Conservation (phyloP, 192 early-diverging fungal genomes). For the Backusella luteola region DNA sequence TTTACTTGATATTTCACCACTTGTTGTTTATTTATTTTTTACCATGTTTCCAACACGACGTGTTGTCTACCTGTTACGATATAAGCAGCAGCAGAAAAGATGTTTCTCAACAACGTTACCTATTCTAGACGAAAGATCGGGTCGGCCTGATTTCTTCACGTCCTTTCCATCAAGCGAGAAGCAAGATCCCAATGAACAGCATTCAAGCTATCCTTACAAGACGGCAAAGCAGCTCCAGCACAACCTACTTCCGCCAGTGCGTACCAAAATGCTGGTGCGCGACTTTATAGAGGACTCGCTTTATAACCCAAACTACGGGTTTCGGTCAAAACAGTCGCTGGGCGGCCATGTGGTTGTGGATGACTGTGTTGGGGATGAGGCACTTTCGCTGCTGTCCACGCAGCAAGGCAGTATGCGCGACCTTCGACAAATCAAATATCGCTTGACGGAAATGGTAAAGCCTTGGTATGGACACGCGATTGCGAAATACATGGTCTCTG, state of each 20-base stretch:
- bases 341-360: background rate
- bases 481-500: conserved; percentile 82
- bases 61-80: background rate
- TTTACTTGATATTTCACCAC: background rate
- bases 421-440: conserved; percentile 86
- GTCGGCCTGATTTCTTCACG: conserved; percentile 4
- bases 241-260: conserved; percentile 44
- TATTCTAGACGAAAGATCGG: background rate
- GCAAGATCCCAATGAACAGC: background rate
- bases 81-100: background rate
- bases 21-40: background rate
- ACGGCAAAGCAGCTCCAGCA: conserved; percentile 44
- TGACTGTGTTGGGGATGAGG: background rate
- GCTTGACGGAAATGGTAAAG: conserved; percentile 91
- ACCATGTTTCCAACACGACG: background rate
- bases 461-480: conserved; percentile 91
- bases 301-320: conserved; percentile 95
- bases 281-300: conserved; percentile 95
- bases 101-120: background rate
- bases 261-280: conserved; percentile 70
- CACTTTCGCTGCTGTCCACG: background rate
- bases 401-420: background rate
- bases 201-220: conserved; percentile 36
- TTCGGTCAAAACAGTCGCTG: conserved; percentile 87
- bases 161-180: background rate